These are phyloP conservation scores for Thymus quinquecostatus DNA, from an alignment of 257 asterid species.

Conservation along the genomic window DNA sequence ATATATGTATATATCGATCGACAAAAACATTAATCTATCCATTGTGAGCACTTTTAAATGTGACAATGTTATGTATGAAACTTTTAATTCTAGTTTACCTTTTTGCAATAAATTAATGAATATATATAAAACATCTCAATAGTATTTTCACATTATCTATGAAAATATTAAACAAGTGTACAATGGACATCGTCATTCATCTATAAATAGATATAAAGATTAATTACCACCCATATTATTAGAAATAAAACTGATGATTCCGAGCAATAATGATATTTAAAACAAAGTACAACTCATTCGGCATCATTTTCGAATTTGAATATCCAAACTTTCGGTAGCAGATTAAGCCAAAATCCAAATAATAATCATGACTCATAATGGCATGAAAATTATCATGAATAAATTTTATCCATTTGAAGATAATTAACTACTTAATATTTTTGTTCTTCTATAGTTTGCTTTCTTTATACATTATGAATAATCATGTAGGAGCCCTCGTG, in stretches of 20 bases:
- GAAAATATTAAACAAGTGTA: no score
- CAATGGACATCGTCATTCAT: no score
- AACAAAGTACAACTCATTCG: conserved; percentile 17
- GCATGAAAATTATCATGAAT: conserved; percentile 15
- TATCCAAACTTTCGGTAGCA: neutral
- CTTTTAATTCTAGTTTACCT: no score
- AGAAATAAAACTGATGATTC: neutral
- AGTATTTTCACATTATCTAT: no score
- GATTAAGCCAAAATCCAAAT: neutral
- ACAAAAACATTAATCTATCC: no score
- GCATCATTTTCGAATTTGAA: conserved; percentile 7
- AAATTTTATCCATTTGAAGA: neutral
- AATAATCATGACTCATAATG: conserved; percentile 21
- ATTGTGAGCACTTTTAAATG: no score
- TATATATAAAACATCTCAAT: no score
- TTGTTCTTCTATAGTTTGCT: neutral
- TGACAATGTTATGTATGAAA: no score
- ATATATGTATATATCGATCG: no score
- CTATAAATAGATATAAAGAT: no score
- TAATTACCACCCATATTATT: no score
- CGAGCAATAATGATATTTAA: neutral
- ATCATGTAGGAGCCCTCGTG: conserved; percentile 45
- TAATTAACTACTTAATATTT: neutral
- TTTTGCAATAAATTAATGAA: no score
- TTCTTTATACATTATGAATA: conserved; percentile 33